phyloP scores from a whole-genome alignment of 257 asterid species.

The Jacaranda copaia region DNA sequence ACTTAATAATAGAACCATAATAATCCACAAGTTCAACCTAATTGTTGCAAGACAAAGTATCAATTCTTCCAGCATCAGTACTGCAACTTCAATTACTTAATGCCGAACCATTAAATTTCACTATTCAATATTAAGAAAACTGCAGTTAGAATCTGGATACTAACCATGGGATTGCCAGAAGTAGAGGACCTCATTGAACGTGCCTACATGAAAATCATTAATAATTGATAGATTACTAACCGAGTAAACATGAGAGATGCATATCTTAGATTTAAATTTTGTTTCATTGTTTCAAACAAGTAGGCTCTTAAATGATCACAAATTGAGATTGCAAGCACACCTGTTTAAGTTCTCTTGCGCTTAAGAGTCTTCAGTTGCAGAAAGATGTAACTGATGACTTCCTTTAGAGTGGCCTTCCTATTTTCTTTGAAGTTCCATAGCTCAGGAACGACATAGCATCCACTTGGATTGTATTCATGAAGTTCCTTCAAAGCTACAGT shows the following conservation, averaged over 20 bases:
- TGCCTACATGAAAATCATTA: background rate
- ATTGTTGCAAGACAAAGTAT: background rate
- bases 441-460: conserved; percentile 57
- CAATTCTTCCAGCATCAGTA: background rate
- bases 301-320: background rate
- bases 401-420: conserved; percentile 64
- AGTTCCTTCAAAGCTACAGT: conserved; percentile 50
- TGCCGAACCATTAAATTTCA: background rate
- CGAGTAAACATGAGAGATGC: background rate
- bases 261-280: background rate
- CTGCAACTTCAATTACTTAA: background rate
- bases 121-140: background rate
- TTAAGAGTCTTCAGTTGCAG: conserved; percentile 52
- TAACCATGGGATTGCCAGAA: background rate
- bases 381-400: conserved; percentile 54
- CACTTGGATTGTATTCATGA: conserved; percentile 61
- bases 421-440: conserved; percentile 67
- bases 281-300: background rate
- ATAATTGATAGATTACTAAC: background rate
- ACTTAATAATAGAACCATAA: background rate
- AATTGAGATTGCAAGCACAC: background rate
- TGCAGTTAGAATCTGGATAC: background rate
- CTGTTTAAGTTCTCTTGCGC: conserved; percentile 50
- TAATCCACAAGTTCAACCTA: background rate
- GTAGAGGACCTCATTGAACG: background rate